Base-by-base conservation (phyloP, 352 stramenopile species). In the Globisporangium cystogenes region DNA sequence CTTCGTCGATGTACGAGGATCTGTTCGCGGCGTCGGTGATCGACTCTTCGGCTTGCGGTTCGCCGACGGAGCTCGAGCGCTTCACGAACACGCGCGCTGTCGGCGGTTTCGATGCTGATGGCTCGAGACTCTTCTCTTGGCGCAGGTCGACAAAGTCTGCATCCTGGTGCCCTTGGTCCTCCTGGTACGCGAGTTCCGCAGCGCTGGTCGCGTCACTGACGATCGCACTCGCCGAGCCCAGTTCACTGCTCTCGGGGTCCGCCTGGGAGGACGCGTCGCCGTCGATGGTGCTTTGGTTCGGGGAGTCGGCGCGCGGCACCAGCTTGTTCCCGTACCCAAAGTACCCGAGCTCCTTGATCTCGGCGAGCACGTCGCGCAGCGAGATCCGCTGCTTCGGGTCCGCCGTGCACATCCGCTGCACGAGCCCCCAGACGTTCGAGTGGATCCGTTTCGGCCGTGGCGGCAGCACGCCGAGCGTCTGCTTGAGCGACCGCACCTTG, bases 321-420 rank as follows among this genome's bases (percentile, higher is more conserved):
- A 4, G 47, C 24, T 62, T 65, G 3, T 23, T 65, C 23, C 10
- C 54, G 24, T 60, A 60, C 1, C 54, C 54, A 60, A 60, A 68
- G 36, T 83, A 83, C 36, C 70, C 71, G 15, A 87, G 59, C 39
- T 60, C 55, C 20, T 82, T 70, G 5, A 90, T 57, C 49, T 78
- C 68, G 4, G 69, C 49, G 0, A 70, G 74, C 11, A 76, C 76
- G 45, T 82, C 66, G 14, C 65, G 74, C 10, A 87, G 47, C 4
- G 72, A 62, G 31, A 87, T 65, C 15, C 79, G 63, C 24, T 72
- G 60, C 4, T 53, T 51, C 1, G 76, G 79, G 43, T 87, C 72
- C 1, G 64, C 62, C 0, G 62, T 56, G 55, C 79, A 90, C 76
- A 90, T 87, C 10, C 75, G 70, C 57, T 86, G 66, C 41, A 90